Percentiles rank a stretch among this genome's conserved stretches.
These are phyloP conservation scores for Vachellia pachyceras DNA, from an alignment of 306 rosid species.

Conservation along the genomic window DNA sequence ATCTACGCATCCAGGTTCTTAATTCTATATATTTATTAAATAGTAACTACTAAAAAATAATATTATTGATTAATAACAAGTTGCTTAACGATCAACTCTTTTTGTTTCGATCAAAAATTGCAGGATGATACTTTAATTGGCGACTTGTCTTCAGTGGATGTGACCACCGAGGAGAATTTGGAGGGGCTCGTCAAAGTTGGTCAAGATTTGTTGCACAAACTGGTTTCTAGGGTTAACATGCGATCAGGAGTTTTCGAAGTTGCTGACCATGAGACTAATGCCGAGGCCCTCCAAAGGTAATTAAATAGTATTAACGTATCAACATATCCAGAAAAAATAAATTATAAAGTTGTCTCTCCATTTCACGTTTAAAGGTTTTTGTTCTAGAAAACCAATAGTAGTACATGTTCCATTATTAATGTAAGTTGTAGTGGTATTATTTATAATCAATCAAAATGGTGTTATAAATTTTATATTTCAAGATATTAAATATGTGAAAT, in stretches of 20 bases:
- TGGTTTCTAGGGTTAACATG: constrained; percentile 60
- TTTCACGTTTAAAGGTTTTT: neutral
- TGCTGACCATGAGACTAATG: constrained; percentile 46
- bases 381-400: neutral
- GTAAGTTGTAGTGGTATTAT: neutral
- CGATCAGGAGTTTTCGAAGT: constrained; percentile 48
- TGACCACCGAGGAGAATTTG: constrained; percentile 59
- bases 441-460: neutral
- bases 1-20: constrained; percentile 66
- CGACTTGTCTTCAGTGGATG: constrained; percentile 52
- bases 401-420: neutral
- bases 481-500: neutral
- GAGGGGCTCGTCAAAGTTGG: constrained; percentile 53
- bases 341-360: neutral
- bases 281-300: constrained; percentile 61
- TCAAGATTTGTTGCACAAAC: constrained; percentile 56
- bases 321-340: neutral
- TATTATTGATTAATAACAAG: neutral
- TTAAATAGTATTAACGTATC: neutral
- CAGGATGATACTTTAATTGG: constrained; percentile 64
- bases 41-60: neutral
- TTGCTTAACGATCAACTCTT: neutral
- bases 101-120: neutral
- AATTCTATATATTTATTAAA: neutral
- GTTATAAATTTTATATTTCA: too few species aligned